Evolutionary conservation across 495 filamentous ascomycete genomes (phyloP), one percentile per base, ranked within the genome.

Genomic region (Endocarpon pusillum): DNA sequence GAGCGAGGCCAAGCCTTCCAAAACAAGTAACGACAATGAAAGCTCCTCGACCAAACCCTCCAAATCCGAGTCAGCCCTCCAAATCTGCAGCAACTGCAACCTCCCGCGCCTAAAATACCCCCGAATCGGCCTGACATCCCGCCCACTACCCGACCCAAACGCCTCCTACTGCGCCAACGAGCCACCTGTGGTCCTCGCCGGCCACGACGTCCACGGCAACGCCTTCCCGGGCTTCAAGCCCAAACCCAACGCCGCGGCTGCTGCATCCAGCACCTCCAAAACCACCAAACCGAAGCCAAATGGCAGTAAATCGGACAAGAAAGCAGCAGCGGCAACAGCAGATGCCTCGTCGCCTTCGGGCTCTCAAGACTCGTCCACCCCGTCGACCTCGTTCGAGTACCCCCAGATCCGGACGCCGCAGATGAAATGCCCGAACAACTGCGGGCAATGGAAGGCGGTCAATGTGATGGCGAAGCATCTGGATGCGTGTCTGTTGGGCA

Each of bases 201-300:
- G 78, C 34, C 75, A 74, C 54, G 82, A 91, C 47, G 78, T 87
- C 26, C 82, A 89, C 48, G 81, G 80, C 33, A 83, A 84, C 46
- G 74, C 73, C 7, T 89, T 74, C 47, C 64, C 66, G 0, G 61
- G 57, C n/a, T 59, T 59, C 48, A 67, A 66, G 47, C 47, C 60
- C n/a, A 68, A 69, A 14, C 5, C 5, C 5, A n/a, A n/a, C 5
- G 4, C 5, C 14, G 4, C 14, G 19, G 5, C 5, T 15, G 5
- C 5, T 7, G n/a, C n/a, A n/a, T n/a, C n/a, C n/a, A n/a, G n/a
- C n/a, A n/a, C n/a, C n/a, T n/a, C n/a, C n/a, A n/a, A n/a, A n/a
- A n/a, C n/a, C n/a, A n/a, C n/a, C n/a, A n/a, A n/a, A n/a, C n/a
- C n/a, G n/a, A n/a, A n/a, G n/a, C n/a, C n/a, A n/a, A n/a, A n/a